Percentiles rank a stretch among this genome's conserved stretches.
Conservation (phyloP, 1,284 basidiomycete species). For the Neotropicomus parvogracilis region DNA sequence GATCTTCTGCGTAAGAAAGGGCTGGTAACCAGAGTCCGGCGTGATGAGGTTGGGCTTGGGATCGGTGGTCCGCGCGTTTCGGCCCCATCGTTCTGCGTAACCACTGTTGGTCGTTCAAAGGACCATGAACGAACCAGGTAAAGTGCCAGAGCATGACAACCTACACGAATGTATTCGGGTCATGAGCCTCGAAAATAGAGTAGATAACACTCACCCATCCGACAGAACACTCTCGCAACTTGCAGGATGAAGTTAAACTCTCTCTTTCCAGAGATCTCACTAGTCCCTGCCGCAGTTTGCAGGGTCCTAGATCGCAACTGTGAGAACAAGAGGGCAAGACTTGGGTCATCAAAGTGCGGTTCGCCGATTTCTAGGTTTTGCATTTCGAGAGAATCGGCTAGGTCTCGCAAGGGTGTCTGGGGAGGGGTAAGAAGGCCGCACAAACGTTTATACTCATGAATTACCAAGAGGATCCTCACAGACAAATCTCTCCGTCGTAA, state of each 20-base stretch:
- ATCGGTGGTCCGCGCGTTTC: constrained; percentile 34
- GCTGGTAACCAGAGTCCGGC: constrained; percentile 53
- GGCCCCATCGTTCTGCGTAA: constrained; percentile 9
- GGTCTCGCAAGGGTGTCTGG: constrained; percentile 75
- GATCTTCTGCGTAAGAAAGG: constrained; percentile 55
- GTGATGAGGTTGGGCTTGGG: constrained; percentile 41
- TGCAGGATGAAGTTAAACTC: constrained; percentile 95
- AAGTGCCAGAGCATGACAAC: constrained; percentile 88
- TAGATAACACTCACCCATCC: constrained; percentile 72
- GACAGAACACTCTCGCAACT: constrained; percentile 85
- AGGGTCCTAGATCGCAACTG: constrained; percentile 85
- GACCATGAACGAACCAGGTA: constrained; percentile 87
- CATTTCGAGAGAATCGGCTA: constrained; percentile 56
- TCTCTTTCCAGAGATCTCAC: constrained; percentile 79
- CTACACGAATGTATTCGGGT: constrained; percentile 40
- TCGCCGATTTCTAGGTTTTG: constrained; percentile 68
- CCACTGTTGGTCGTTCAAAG: constrained; percentile 70
- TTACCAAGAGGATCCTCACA: constrained; percentile 77
- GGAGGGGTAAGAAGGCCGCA: constrained; percentile 1
- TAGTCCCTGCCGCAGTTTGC: constrained; percentile 88
- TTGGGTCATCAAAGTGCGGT: constrained; percentile 88
- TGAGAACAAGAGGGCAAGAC: constrained; percentile 85
- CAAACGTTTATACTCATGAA: constrained; percentile 21
- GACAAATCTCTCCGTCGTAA: constrained; percentile 82
- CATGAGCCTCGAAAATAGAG: background rate